Base-by-base conservation (phyloP, 2,329 filamentous ascomycete genomes). In the Kalaharituber pfeilii region DNA sequence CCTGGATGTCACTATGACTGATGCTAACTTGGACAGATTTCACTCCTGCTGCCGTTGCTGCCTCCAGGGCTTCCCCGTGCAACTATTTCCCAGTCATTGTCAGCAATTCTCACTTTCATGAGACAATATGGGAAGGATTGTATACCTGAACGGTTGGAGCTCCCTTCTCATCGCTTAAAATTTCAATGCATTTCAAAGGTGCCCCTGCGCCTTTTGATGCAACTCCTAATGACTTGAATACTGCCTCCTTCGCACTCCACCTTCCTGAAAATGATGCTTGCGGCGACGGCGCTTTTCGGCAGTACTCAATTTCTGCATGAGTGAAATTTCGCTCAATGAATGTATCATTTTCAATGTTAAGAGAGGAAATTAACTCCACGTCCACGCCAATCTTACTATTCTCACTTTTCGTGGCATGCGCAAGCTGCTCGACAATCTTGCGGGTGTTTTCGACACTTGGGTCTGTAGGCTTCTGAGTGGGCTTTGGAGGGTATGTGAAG, bases 241-340 rank as follows among this genome's bases (percentile, higher is more conserved):
- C 88, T 26, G 91, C 91, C 72, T 98, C 91, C 74, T 98, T 98
- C 30, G 91, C 91, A 65, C 83, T 89, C 91, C 91, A 98, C 62
- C 87, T 81, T 50, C 91, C 91, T 4, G 89, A 86, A 70, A 95
- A 98, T 51, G 86, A 93, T 61, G 88, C 85, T 66, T 86, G 86
- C 1, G 87, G 84, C 66, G 78, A 82, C 5, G 86, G 72, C 15
- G 86, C 82, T 65, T 82, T 79, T 60, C 76, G 75, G 74, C 93
- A 98, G 73, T 98, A 96, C 27, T 77, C 75, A 63, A 88, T 84
- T 71, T 98, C 91, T 50, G 75, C 72, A 15, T 74, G 69, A 0
- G 91, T 96, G 70, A 98, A 98, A 72, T 98, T 98, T 63, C 91
- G 84, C 71, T 91, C 79, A 45, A 98, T 71, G 66, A 98, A 98